Evolutionary conservation across 2,329 filamentous ascomycete genomes (phyloP).

Genomic region (Cladosporium sp.): DNA sequence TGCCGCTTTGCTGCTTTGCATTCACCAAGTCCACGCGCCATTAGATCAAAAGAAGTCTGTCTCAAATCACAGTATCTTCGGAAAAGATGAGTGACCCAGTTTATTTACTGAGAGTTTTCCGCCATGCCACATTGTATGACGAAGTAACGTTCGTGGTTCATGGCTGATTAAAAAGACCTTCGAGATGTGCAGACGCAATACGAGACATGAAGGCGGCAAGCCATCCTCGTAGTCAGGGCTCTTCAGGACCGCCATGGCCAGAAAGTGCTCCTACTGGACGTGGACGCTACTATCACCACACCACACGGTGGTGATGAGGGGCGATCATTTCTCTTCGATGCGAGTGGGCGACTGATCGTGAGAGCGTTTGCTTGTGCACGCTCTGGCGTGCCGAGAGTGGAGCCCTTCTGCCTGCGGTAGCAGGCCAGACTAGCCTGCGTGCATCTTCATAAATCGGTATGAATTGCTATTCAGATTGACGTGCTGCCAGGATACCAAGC

Average conservation of each 20-base stretch:
- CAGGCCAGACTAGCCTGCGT: not conserved
- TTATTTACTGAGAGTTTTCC: not conserved
- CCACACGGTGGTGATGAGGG: not conserved
- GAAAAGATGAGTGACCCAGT: not conserved
- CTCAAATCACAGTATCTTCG: not conserved
- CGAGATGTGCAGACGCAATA: not conserved
- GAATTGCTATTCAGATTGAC: constrained; percentile 51
- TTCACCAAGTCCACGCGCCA: not conserved
- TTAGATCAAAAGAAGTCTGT: not conserved
- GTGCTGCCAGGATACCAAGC: constrained; percentile 75
- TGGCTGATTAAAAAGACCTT: not conserved
- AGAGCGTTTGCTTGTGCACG: not conserved
- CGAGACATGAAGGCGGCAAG: not conserved
- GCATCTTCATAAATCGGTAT: not conserved
- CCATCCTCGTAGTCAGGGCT: not conserved
- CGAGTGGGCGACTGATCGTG: not conserved
- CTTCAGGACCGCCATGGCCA: not conserved
- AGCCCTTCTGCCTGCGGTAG: not conserved
- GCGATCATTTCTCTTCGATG: not conserved
- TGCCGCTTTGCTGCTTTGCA: not conserved
- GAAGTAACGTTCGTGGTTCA: not conserved
- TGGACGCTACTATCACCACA: not conserved
- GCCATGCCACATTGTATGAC: not conserved
- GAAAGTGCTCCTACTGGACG: not conserved
- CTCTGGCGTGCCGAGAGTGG: not conserved